phyloP scores from a whole-genome alignment of 225 moss, liverwort and hornwort genomes.

The Climacium dendroides region DNA sequence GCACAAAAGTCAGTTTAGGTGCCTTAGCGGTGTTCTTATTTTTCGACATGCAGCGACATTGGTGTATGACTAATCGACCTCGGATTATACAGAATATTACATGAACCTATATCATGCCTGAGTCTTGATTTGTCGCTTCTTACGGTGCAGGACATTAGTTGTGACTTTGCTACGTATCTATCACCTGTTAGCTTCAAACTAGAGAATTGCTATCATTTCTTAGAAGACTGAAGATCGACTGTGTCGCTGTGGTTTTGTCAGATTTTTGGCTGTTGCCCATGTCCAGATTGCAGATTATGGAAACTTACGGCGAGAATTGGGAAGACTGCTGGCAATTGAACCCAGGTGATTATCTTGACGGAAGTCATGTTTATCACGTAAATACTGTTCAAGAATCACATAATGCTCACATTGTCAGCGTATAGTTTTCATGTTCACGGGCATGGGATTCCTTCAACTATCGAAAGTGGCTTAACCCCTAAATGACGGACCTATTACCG shows the following conservation, averaged over 20 bases:
- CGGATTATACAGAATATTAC: neutral
- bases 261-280: constrained; percentile 82
- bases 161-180: neutral
- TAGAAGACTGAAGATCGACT: neutral
- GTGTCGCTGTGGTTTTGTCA: constrained; percentile 16
- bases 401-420: neutral
- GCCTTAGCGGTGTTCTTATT: neutral
- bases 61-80: neutral
- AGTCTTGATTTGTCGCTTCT: neutral
- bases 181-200: neutral
- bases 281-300: constrained; percentile 42
- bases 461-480: neutral
- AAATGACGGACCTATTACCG: too few species aligned
- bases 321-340: constrained; percentile 70
- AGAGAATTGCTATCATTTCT: neutral
- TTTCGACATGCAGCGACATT: neutral
- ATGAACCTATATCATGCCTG: neutral
- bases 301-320: constrained; percentile 52
- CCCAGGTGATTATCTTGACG: constrained; percentile 43
- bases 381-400: neutral
- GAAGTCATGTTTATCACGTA: neutral
- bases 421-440: neutral
- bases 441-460: neutral
- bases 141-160: neutral
- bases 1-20: neutral